These are phyloP conservation scores for Fragilariopsis cylindrus DNA, from an alignment of 108 stramenopile genomes.

Conservation along the genomic window DNA sequence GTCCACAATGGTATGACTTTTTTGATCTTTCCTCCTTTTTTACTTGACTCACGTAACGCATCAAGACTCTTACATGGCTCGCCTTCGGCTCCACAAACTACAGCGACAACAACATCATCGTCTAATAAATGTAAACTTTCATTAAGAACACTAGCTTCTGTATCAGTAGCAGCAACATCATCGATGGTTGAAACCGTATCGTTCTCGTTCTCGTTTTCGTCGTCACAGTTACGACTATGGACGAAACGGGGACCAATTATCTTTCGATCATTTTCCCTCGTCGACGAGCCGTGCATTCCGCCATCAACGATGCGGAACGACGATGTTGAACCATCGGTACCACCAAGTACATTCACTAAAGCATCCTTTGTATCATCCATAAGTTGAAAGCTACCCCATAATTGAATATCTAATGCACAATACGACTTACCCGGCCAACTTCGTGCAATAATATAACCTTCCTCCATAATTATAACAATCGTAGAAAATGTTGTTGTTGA, in stretches of 20 bases:
- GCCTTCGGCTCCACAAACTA: constrained; percentile 24
- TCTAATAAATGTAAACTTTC: constrained; percentile 19
- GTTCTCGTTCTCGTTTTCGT: not conserved
- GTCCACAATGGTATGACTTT: constrained; percentile 16
- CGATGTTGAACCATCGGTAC: constrained; percentile 27
- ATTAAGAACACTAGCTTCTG: not conserved
- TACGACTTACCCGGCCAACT: constrained; percentile 46
- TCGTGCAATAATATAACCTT: constrained; percentile 57
- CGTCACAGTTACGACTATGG: constrained; percentile 16
- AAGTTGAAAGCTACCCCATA: constrained; percentile 45
- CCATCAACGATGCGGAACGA: constrained; percentile 69
- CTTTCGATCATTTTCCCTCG: constrained; percentile 5
- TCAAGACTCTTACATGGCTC: constrained; percentile 22
- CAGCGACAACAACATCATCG: constrained; percentile 16
- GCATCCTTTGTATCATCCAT: constrained; percentile 21
- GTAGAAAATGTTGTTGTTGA: not conserved
- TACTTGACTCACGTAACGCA: not conserved
- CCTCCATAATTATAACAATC: constrained; percentile 31
- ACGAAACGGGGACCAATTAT: constrained; percentile 11
- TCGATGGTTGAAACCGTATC: not conserved
- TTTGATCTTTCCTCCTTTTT: not conserved
- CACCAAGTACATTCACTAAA: constrained; percentile 36
- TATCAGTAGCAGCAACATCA: not conserved
- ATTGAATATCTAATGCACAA: constrained; percentile 53
- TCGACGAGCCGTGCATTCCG: constrained; percentile 45